phyloP scores from a whole-genome alignment of 2,329 filamentous ascomycete genomes.

The Fusarium goolgardi region DNA sequence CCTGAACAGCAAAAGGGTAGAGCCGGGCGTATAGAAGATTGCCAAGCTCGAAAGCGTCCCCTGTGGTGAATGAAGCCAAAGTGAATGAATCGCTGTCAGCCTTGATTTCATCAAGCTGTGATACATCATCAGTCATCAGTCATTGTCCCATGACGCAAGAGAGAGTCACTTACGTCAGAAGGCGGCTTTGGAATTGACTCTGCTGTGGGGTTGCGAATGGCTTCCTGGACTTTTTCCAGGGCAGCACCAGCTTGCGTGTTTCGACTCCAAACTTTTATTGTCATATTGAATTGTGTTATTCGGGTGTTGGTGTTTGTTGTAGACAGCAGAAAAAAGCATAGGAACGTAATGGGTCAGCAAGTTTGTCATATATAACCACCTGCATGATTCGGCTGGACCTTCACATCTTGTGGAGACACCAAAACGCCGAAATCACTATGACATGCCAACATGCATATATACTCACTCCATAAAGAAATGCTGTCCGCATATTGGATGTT shows the following conservation, averaged over 20 bases:
- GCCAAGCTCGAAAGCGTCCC: slow-evolving; percentile 74
- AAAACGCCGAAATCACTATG: slow-evolving; percentile 6
- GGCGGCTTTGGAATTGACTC: slow-evolving; percentile 34
- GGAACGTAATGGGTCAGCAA: slow-evolving; percentile 1
- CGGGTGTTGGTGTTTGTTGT: background rate
- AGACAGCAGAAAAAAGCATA: background rate
- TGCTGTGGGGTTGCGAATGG: slow-evolving; percentile 27
- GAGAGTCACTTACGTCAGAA: slow-evolving; percentile 33
- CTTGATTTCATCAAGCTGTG: slow-evolving; percentile 48
- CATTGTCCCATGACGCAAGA: background rate
- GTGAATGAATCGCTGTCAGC: slow-evolving; percentile 58
- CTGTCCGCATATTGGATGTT: background rate
- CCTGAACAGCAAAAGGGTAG: slow-evolving; percentile 57
- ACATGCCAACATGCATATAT: background rate
- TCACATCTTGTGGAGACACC: slow-evolving; percentile 20
- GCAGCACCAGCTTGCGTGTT: slow-evolving; percentile 23
- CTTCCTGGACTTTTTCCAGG: slow-evolving; percentile 40
- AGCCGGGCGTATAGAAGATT: slow-evolving; percentile 73
- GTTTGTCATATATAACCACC: background rate
- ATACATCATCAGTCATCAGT: slow-evolving; percentile 19
- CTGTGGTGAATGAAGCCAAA: slow-evolving; percentile 67
- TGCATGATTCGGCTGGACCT: slow-evolving; percentile 35
- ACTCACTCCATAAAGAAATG: background rate
- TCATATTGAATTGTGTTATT: slow-evolving; percentile 13
- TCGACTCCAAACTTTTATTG: slow-evolving; percentile 33